Percentiles rank a stretch among this genome's conserved stretches.
phyloP scores from a whole-genome alignment of 306 rosid genomes.

The Malus asiatica region DNA sequence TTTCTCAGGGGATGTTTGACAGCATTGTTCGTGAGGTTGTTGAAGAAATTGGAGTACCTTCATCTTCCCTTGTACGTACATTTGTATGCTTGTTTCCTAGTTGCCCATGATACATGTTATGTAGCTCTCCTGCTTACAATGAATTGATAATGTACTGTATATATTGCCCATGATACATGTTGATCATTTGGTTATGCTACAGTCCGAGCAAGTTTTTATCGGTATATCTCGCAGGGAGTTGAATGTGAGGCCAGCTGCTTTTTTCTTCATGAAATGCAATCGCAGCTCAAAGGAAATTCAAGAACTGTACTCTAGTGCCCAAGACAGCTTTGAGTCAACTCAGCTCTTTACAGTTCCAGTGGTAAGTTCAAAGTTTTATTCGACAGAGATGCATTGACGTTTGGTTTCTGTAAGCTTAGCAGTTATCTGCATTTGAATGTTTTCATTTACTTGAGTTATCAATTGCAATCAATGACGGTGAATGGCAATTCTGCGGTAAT shows the following conservation, averaged over 20 bases:
- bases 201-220: constrained; percentile 56
- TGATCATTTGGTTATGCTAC: constrained; percentile 28
- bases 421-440: neutral
- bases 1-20: constrained; percentile 80
- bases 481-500: neutral
- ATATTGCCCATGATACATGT: neutral
- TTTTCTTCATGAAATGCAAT: constrained; percentile 80
- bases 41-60: constrained; percentile 92
- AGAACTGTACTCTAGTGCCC: constrained; percentile 55
- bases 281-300: constrained; percentile 66
- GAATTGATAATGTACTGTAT: neutral
- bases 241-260: constrained; percentile 74
- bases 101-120: neutral
- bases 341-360: constrained; percentile 63
- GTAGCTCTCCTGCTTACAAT: neutral
- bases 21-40: constrained; percentile 90
- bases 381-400: neutral
- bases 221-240: constrained; percentile 74
- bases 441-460: neutral
- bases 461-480: neutral
- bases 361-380: constrained; percentile 41
- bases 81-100: neutral
- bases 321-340: constrained; percentile 92
- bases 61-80: constrained; percentile 67
- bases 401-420: constrained; percentile 14